Conservation (phyloP, 2,329 filamentous ascomycete species). For the Exserohilum rostratum region DNA sequence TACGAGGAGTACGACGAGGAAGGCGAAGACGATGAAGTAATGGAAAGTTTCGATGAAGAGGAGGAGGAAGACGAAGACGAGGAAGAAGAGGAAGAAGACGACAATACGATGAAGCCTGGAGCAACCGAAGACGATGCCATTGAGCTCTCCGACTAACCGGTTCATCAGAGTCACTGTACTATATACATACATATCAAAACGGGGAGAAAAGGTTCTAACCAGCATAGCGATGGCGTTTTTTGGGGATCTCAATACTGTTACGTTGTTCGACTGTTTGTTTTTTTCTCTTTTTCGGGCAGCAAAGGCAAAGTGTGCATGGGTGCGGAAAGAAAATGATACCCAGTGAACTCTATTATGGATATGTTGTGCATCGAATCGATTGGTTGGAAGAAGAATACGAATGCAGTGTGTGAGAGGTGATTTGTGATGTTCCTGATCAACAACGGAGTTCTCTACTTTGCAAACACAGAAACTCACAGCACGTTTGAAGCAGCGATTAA, state of each 20-base stretch:
- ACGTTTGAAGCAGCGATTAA: too few relatives aligned
- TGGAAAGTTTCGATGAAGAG: constrained; percentile 24
- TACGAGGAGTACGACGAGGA: constrained; percentile 6
- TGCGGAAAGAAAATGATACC: neutral
- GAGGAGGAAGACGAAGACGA: constrained; percentile 17
- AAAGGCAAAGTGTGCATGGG: neutral
- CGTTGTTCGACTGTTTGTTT: neutral
- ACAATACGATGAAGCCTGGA: constrained; percentile 18
- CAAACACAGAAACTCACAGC: too few relatives aligned
- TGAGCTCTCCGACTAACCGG: constrained; percentile 38
- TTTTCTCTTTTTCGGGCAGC: neutral
- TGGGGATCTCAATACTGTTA: too few relatives aligned
- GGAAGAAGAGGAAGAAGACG: constrained; percentile 12
- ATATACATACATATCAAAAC: too few relatives aligned
- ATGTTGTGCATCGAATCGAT: neutral
- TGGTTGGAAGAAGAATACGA: neutral
- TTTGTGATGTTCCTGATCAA: neutral
- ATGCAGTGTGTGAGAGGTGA: neutral
- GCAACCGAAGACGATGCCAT: constrained; percentile 44
- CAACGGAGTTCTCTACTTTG: too few relatives aligned
- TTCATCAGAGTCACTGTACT: neutral
- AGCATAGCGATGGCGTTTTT: constrained; percentile 9
- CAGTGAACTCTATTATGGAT: neutral
- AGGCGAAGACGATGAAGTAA: constrained; percentile 7
- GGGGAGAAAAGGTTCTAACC: neutral